phyloP scores from a whole-genome alignment of 2,329 filamentous ascomycete species.

The Anthostomella pinea region DNA sequence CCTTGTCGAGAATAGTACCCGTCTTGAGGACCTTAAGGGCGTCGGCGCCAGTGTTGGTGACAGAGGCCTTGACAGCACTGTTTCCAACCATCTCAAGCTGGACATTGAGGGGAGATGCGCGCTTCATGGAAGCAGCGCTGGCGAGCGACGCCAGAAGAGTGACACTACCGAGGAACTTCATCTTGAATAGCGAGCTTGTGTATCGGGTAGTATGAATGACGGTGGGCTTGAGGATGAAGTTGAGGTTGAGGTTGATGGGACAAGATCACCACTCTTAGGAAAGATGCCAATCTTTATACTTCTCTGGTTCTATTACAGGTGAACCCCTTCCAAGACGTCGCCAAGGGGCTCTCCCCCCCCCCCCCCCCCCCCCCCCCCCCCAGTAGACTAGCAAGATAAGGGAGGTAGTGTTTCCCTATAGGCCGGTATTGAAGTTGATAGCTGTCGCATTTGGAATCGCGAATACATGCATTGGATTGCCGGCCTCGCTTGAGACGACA shows the following conservation, averaged over 20 bases:
- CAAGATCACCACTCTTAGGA: constrained; percentile 10
- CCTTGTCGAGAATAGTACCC: constrained; percentile 51
- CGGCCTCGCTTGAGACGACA: too few relatives aligned
- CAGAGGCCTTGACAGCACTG: constrained; percentile 49
- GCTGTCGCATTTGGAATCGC: too few relatives aligned
- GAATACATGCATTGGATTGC: too few relatives aligned
- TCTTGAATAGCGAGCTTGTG: constrained; percentile 24
- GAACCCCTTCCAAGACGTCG: too few relatives aligned
- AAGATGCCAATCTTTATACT: constrained; percentile 16
- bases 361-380: too few relatives aligned
- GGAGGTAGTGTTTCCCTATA: too few relatives aligned
- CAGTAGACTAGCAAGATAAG: too few relatives aligned
- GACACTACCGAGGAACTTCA: constrained; percentile 39
- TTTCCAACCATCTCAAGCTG: constrained; percentile 48
- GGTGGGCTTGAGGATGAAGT: constrained; percentile 18
- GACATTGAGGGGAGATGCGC: constrained; percentile 42
- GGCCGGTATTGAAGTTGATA: too few relatives aligned
- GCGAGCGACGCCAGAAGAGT: constrained; percentile 35
- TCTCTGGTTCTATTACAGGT: too few relatives aligned
- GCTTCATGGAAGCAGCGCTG: constrained; percentile 36
- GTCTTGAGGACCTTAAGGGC: constrained; percentile 51
- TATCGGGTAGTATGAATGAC: constrained; percentile 4
- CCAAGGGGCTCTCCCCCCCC: too few relatives aligned
- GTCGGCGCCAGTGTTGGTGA: constrained; percentile 51
- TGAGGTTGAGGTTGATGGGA: constrained; percentile 16